Conservation (phyloP, 345 rosid species). For the Aquilaria malaccensis region DNA sequence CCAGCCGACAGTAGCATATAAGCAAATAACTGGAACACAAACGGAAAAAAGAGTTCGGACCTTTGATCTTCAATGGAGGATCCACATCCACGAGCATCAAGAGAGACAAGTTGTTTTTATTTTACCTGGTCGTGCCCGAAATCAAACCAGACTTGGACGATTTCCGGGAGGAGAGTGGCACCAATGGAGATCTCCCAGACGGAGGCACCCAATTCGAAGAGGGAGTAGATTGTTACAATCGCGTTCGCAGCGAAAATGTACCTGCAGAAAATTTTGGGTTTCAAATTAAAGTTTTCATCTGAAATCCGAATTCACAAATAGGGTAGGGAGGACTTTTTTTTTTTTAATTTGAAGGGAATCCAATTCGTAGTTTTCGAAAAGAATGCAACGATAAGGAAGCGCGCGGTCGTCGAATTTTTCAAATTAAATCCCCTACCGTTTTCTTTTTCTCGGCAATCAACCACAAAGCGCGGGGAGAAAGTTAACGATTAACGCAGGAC, state of each 20-base stretch:
- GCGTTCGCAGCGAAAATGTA: slow-evolving; percentile 75
- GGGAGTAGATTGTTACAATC: slow-evolving; percentile 77
- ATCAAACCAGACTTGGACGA: slow-evolving; percentile 94
- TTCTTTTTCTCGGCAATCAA: too few species aligned
- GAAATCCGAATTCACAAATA: background rate
- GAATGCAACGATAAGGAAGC: too few species aligned
- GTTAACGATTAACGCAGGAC: too few species aligned
- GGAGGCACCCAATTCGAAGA: slow-evolving; percentile 64
- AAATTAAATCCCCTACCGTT: background rate
- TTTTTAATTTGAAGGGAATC: too few species aligned
- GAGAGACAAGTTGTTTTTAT: too few species aligned
- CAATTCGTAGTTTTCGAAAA: too few species aligned
- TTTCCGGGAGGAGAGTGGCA: slow-evolving; percentile 73
- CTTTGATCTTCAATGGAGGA: background rate
- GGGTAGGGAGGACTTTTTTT: too few species aligned
- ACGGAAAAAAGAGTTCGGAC: background rate
- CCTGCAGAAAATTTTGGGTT: slow-evolving; percentile 24
- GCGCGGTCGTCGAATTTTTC: background rate
- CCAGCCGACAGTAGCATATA: slow-evolving; percentile 76
- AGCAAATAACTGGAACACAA: slow-evolving; percentile 52
- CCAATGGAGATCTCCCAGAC: slow-evolving; percentile 84
- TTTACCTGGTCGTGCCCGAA: slow-evolving; percentile 97
- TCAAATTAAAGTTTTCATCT: background rate
- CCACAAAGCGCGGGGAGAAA: too few species aligned
- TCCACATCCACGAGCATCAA: too few species aligned